Conservation (phyloP, 192 early-diverging fungal species). For the Coemansia sp. region DNA sequence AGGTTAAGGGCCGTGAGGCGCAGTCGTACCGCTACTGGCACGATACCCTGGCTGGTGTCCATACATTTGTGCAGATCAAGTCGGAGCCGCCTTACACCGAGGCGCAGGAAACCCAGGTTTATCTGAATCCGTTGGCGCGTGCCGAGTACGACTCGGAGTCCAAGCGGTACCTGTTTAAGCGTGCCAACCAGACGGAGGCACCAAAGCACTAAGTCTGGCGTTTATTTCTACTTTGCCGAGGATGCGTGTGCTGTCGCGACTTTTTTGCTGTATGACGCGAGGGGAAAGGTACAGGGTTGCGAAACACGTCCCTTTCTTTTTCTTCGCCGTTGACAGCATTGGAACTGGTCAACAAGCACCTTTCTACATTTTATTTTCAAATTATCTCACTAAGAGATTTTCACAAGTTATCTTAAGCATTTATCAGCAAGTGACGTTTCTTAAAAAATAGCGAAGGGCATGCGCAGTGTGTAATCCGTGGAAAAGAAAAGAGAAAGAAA, state of each 20-base stretch:
- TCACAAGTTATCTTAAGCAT: no score
- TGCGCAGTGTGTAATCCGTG: no score
- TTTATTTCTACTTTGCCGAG: conserved; percentile 2
- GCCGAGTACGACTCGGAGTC: conserved; percentile 76
- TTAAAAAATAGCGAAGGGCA: background rate
- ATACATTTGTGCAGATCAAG: conserved; percentile 86
- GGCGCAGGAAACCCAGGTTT: conserved; percentile 75
- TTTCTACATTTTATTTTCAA: background rate
- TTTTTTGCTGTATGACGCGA: background rate
- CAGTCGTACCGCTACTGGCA: conserved; percentile 88
- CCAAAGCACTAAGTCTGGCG: conserved; percentile 8
- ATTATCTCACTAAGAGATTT: background rate
- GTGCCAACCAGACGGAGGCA: conserved; percentile 30
- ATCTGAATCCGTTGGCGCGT: conserved; percentile 84
- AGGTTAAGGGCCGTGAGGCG: conserved; percentile 70
- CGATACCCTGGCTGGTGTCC: conserved; percentile 78
- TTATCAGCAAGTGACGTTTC: background rate
- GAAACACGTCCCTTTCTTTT: no score
- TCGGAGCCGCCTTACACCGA: conserved; percentile 79
- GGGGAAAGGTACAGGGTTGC: no score
- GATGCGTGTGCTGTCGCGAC: background rate
- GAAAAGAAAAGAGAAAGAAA: background rate
- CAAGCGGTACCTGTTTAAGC: conserved; percentile 45
- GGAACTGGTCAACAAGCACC: background rate
- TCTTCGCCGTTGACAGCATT: no score